Percentiles rank a stretch among this genome's conserved stretches.
Conservation (phyloP, 2,329 filamentous ascomycete genomes). For the Aspergillus proliferans region DNA sequence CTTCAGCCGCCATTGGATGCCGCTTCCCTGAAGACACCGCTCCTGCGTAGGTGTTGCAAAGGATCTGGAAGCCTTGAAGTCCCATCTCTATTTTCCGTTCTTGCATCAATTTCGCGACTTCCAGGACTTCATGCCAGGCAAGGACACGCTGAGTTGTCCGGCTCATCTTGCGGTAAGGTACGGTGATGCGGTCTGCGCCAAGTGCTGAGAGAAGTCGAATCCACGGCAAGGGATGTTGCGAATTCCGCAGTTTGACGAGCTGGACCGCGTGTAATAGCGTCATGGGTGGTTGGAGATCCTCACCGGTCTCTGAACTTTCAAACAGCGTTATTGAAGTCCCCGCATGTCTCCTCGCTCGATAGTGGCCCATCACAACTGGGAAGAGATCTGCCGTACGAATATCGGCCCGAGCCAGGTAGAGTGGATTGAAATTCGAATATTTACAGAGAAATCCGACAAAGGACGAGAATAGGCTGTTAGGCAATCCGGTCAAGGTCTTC, state of each 20-base stretch:
- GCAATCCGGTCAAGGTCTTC: conserved; percentile 22
- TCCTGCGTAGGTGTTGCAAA: conserved; percentile 31
- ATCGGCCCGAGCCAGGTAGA: conserved; percentile 7
- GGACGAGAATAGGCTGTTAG: conserved; percentile 36
- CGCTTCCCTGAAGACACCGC: conserved; percentile 28
- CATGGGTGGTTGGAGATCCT: conserved; percentile 17
- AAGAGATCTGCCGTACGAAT: conserved; percentile 21
- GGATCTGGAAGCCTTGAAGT: conserved; percentile 26
- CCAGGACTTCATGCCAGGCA: conserved; percentile 32
- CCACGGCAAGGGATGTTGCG: conserved; percentile 31
- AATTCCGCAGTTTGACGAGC: conserved; percentile 25
- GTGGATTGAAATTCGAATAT: conserved; percentile 15
- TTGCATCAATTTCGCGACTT: conserved; percentile 30
- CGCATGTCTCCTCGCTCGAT: conserved; percentile 1
- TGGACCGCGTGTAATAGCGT: conserved; percentile 33
- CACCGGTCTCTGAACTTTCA: conserved; percentile 4
- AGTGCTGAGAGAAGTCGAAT: conserved; percentile 29
- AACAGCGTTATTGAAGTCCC: conserved; percentile 14
- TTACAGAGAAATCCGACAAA: conserved; percentile 40
- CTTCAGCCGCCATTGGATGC: conserved; percentile 19
- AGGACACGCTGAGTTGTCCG: conserved; percentile 26
- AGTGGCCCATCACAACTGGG: conserved; percentile 18
- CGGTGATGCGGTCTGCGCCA: conserved; percentile 15
- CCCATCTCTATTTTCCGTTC: conserved; percentile 24
- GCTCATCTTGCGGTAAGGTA: conserved; percentile 12